Percentiles rank a stretch among this genome's conserved stretches.
Conservation (phyloP, 75 land plant genomes). For the Ceratopteris richardii region DNA sequence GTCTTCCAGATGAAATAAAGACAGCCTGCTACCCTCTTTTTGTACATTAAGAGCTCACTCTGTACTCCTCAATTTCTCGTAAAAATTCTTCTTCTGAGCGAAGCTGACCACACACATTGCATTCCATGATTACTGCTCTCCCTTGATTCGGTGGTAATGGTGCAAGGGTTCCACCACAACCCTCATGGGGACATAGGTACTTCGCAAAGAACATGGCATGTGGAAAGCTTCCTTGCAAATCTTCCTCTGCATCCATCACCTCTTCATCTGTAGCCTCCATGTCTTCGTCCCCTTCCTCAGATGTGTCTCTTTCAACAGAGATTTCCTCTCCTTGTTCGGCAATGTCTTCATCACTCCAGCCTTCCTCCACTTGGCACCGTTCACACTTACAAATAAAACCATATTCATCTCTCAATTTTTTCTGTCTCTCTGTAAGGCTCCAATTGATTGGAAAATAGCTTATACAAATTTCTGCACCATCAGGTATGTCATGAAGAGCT, state of each 20-base stretch:
- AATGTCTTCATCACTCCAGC: conserved; percentile 68
- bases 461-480: conserved; percentile 79
- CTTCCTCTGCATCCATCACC: conserved; percentile 13
- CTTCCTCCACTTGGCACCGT: conserved; percentile 60
- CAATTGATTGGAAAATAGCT: conserved; percentile 86
- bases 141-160: conserved; percentile 45
- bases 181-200: conserved; percentile 58
- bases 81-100: conserved; percentile 35
- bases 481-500: conserved; percentile 63
- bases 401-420: conserved; percentile 63
- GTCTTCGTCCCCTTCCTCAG: conserved; percentile 22
- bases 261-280: conserved; percentile 20
- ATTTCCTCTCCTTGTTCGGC: conserved; percentile 27
- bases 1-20: too few relatives aligned
- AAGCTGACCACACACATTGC: conserved; percentile 75
- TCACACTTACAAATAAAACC: conserved; percentile 82
- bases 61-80: conserved; percentile 2
- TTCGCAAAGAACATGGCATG: conserved; percentile 84
- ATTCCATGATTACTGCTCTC: conserved; percentile 52
- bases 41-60: background rate
- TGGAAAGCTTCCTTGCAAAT: conserved; percentile 46
- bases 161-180: conserved; percentile 89
- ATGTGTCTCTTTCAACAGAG: conserved; percentile 7
- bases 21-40: too few relatives aligned
- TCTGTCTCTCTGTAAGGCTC: conserved; percentile 51